Evolutionary conservation across 169 alveolate species (phyloP).

Genomic region (Eimeria praecox): DNA sequence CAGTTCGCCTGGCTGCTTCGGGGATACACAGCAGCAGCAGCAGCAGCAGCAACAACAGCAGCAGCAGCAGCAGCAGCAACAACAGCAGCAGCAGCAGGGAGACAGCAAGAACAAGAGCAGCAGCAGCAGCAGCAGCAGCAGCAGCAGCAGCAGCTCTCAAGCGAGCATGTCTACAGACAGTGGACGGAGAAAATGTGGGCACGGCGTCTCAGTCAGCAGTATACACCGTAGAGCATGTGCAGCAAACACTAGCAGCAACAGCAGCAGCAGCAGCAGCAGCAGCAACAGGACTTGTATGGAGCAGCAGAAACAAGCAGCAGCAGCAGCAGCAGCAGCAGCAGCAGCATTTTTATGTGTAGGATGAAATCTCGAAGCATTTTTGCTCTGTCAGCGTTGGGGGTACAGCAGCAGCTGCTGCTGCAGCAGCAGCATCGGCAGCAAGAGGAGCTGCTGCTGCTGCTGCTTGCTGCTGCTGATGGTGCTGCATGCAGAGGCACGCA

Average conservation of each 20-base stretch:
- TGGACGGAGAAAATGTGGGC: neutral
- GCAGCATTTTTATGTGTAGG: neutral
- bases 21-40: neutral
- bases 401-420: constrained; percentile 43
- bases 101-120: too few species aligned
- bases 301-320: neutral
- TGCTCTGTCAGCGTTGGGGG: neutral
- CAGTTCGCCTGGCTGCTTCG: neutral
- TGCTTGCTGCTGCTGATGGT: constrained; percentile 35
- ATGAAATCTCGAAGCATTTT: neutral
- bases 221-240: neutral
- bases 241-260: neutral
- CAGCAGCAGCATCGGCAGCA: constrained; percentile 39
- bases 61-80: neutral
- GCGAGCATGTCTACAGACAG: neutral
- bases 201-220: neutral
- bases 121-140: constrained; percentile 10
- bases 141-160: neutral
- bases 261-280: constrained; percentile 22
- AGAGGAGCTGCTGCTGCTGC: constrained; percentile 53
- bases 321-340: constrained; percentile 11
- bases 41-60: neutral
- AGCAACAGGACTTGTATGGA: neutral
- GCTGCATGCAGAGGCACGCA: neutral
- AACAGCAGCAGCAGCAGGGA: too few species aligned